Base-by-base conservation (phyloP, 768 basidiomycete species). In the Phylloporus arenicola region DNA sequence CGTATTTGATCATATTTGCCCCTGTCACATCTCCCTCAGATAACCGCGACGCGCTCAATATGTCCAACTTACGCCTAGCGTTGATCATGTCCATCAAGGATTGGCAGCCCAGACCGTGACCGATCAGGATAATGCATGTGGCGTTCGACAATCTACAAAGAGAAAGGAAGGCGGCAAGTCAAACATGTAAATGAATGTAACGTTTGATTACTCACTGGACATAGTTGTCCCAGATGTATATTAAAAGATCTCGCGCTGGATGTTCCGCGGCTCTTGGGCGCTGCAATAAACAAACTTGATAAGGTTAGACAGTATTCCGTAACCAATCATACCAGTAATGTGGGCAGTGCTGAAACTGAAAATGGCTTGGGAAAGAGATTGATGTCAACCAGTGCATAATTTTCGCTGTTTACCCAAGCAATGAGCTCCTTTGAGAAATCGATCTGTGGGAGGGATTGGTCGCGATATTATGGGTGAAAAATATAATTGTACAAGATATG, bases 211-310 rank as follows among this genome's bases (percentile, higher is more conserved):
- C 88, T 52, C 58, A 96, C 94, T 88, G 83, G 54, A 98, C 75
- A 61, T 93, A 94, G 61, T 97, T 95, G 67, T 98, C 95, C 96
- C 96, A 99, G 11, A 98, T 67, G 64, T 97, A 95, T 4, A 76
- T 75, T 51, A 95, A 64, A 20, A 94, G 69, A 25, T 87, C 81
- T 43, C 67, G 75, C 8, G 74, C 76, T 37, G 75, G 72, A 39
- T 77, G 73, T 42, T 74, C 76, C 46, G 65, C 57, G 14, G 69
- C 54, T 56, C 74, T 81, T 8, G 65, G 51, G 31, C 74, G 70
- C 77, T 77, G 25, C 35, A 27, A 41, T 41, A 22, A 20, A 40
- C 38, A 25, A 40, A 14, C 14, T 52, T 9, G 45, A 42, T 17
- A 12, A 39, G 17, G 54, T 12, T 16, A 17, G 22, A 33, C 54